Evolutionary conservation across 2,329 filamentous ascomycete species (phyloP).

Genomic region (Arachnomyces sp.): DNA sequence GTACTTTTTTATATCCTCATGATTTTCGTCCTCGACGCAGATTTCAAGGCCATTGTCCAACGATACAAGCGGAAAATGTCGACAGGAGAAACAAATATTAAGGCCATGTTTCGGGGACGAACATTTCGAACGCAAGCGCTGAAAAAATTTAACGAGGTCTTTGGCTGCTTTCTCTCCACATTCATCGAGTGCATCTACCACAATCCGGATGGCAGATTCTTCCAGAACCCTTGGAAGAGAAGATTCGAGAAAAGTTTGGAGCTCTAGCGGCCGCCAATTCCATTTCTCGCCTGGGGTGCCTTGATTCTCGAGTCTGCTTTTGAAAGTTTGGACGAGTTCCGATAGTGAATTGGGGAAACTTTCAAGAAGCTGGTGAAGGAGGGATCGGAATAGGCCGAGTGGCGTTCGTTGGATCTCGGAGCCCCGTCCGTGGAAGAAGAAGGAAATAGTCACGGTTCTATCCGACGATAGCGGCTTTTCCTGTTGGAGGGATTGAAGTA

Average conservation of each 20-base stretch:
- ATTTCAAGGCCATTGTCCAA: slow-evolving; percentile 8
- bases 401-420: background rate
- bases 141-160: slow-evolving; percentile 10
- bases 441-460: background rate
- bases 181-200: slow-evolving; percentile 20
- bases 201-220: slow-evolving; percentile 8
- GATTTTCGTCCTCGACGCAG: slow-evolving; percentile 16
- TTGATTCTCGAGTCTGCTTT: background rate
- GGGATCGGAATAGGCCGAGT: slow-evolving; percentile 3
- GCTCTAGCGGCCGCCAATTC: slow-evolving; percentile 5
- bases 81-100: slow-evolving; percentile 13
- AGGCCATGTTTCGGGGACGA: background rate
- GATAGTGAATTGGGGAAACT: background rate
- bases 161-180: slow-evolving; percentile 9
- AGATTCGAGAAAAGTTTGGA: slow-evolving; percentile 5
- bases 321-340: background rate
- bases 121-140: slow-evolving; percentile 4
- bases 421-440: slow-evolving; percentile 8
- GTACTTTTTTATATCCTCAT: slow-evolving; percentile 10
- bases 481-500: background rate
- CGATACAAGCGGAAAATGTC: slow-evolving; percentile 7
- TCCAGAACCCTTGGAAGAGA: background rate
- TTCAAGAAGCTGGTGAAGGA: slow-evolving; percentile 5
- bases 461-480: background rate
- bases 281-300: background rate